Evolutionary conservation across 805 yeast species (phyloP), one percentile per base, ranked within the genome.

Genomic region (Sugiyamaella qingdaonensis): DNA sequence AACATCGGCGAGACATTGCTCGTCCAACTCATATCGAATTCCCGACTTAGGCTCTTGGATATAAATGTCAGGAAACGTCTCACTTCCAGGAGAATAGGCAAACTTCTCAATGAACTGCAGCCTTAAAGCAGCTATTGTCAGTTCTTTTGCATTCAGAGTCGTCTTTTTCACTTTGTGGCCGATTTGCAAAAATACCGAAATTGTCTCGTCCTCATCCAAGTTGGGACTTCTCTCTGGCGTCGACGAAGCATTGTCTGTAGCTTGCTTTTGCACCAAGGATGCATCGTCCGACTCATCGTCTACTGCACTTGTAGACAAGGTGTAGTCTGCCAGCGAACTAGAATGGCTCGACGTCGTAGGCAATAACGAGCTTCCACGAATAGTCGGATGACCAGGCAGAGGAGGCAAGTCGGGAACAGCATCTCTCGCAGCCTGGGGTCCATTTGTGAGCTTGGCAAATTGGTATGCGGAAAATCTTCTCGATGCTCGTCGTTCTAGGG

Each of bases 381-480:
- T 63, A 2, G 64, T 62, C 9, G 33, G 31, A 4, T 16, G 18
- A 9, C 58, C 60, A 13, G 64, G 64, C 18, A 61, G 52, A 10
- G 66, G 59, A 8, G 68, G 68, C 48, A 51, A 29, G 10, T 62
- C 65, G 9, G 62, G 61, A 3, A 54, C 57, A 10, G 49, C 54
- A 16, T 52, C 55, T 8, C 54, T 41, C 13, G 69, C 55, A 66
- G 33, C 63, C 66, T 54, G 59, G 63, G 53, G 59, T 52, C 52
- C 63, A 55, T 78, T 81, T 0, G 88, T 74, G 10, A 87, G 74
- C 62, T 86, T 87, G 1, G 95, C 88, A 69, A 85, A 84, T 64
- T 92, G 98, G 56, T 91, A 92, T 0, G 97, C 97, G 4, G 97
- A 89, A 65, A 86, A 92, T 52, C 99, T 75, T 61, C 92, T 85